A percentile compares a stretch with the other conserved stretches of the same genome.
These are phyloP conservation scores for Aspergillus hortae DNA, from an alignment of 2,329 filamentous ascomycete genomes.

Conservation along the genomic window DNA sequence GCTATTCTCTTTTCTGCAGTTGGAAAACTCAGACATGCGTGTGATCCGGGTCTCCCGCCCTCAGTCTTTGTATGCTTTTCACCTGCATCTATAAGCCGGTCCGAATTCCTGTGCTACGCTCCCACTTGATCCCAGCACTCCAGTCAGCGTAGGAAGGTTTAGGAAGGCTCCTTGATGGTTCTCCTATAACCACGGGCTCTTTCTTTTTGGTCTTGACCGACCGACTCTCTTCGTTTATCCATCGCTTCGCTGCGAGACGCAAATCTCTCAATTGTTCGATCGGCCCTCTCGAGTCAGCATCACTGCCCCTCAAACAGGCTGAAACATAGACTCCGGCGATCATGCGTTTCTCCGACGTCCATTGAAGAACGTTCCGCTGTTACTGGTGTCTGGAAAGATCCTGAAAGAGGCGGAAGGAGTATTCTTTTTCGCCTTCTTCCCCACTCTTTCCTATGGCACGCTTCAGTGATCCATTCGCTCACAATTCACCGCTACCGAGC, in stretches of 20 bases:
- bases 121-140: too few species aligned
- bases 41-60: background rate
- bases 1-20: background rate
- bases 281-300: background rate
- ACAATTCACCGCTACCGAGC: constrained; percentile 2
- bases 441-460: constrained; percentile 6
- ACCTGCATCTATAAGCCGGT: too few species aligned
- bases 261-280: too few species aligned
- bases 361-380: background rate
- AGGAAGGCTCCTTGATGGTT: too few species aligned
- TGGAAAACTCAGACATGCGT: background rate
- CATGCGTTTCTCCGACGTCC: constrained; percentile 1
- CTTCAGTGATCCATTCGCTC: constrained; percentile 1
- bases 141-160: too few species aligned
- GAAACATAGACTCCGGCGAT: background rate
- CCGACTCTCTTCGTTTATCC: too few species aligned
- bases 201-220: too few species aligned
- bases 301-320: background rate
- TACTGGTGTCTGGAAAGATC: background rate
- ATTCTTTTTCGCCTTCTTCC: background rate
- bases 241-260: too few species aligned
- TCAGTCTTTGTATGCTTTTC: background rate
- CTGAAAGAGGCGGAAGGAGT: background rate
- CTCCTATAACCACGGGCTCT: too few species aligned
- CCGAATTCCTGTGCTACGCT: too few species aligned